A percentile compares a stretch with the other conserved stretches of the same genome.
Evolutionary conservation across 345 rosid species (phyloP).

Genomic region (Camelina laxa): DNA sequence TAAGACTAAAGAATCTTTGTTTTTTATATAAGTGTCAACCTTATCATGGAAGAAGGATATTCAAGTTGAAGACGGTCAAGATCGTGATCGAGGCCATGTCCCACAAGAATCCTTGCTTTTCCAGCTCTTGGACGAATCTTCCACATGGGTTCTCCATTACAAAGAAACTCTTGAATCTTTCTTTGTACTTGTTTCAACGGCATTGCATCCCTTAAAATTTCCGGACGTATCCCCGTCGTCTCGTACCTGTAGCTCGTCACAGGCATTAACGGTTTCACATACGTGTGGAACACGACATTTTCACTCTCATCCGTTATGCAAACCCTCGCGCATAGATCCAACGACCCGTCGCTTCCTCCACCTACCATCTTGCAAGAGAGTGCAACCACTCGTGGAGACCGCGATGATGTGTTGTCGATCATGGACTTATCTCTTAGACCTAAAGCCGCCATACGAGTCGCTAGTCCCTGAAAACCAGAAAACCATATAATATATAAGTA

Average conservation of each 20-base stretch:
- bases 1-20: slow-evolving; percentile 24
- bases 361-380: slow-evolving; percentile 94
- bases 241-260: slow-evolving; percentile 90
- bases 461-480: slow-evolving; percentile 49
- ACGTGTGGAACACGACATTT: slow-evolving; percentile 72
- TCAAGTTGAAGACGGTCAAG: slow-evolving; percentile 77
- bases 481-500: background rate
- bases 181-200: slow-evolving; percentile 69
- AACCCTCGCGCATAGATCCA: slow-evolving; percentile 79
- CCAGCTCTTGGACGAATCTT: slow-evolving; percentile 77
- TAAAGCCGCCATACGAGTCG: slow-evolving; percentile 64
- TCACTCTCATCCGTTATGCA: slow-evolving; percentile 81
- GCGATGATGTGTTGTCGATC: slow-evolving; percentile 49
- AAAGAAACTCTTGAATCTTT: slow-evolving; percentile 84
- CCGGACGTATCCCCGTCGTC: slow-evolving; percentile 79
- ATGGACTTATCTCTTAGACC: slow-evolving; percentile 62
- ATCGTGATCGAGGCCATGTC: slow-evolving; percentile 86
- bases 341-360: slow-evolving; percentile 89
- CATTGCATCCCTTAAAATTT: slow-evolving; percentile 73
- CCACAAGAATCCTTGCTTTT: slow-evolving; percentile 87
- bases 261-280: slow-evolving; percentile 72
- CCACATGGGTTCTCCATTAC: slow-evolving; percentile 94
- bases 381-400: slow-evolving; percentile 69
- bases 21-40: slow-evolving; percentile 50
- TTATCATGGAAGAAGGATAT: slow-evolving; percentile 77